A percentile compares a stretch with the other conserved stretches of the same genome.
Conservation (phyloP, 306 rosid species). For the Senna tora region DNA sequence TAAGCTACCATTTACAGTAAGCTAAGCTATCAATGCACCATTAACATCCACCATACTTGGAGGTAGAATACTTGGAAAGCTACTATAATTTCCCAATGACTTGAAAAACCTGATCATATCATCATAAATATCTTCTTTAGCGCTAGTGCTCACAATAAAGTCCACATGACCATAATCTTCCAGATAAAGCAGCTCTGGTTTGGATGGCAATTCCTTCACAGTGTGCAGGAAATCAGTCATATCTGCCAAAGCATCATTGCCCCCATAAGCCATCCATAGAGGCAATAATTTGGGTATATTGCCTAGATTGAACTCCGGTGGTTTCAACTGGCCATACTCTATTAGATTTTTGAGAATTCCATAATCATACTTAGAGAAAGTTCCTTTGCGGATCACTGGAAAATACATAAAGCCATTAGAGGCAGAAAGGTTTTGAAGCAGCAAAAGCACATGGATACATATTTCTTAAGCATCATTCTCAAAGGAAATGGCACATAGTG, state of each 20-base stretch:
- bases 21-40: not conserved
- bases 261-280: constrained; percentile 91
- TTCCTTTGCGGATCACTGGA: constrained; percentile 88
- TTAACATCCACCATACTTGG: constrained; percentile 29
- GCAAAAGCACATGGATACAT: constrained; percentile 10
- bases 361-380: constrained; percentile 82
- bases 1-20: too few species aligned
- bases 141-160: constrained; percentile 71
- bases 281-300: constrained; percentile 81
- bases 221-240: constrained; percentile 64
- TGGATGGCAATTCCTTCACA: constrained; percentile 63
- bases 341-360: constrained; percentile 72
- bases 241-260: constrained; percentile 83
- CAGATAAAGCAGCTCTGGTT: constrained; percentile 80
- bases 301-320: constrained; percentile 78
- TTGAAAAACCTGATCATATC: constrained; percentile 62
- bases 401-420: constrained; percentile 34
- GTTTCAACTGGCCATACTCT: constrained; percentile 65
- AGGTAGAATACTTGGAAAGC: constrained; percentile 39
- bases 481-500: not conserved
- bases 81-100: constrained; percentile 42
- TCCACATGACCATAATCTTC: constrained; percentile 84
- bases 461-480: constrained; percentile 5
- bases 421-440: constrained; percentile 16
- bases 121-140: constrained; percentile 79